A percentile compares a stretch with the other conserved stretches of the same genome.
Conservation (phyloP, 768 basidiomycete species). For the Mycena galopus region DNA sequence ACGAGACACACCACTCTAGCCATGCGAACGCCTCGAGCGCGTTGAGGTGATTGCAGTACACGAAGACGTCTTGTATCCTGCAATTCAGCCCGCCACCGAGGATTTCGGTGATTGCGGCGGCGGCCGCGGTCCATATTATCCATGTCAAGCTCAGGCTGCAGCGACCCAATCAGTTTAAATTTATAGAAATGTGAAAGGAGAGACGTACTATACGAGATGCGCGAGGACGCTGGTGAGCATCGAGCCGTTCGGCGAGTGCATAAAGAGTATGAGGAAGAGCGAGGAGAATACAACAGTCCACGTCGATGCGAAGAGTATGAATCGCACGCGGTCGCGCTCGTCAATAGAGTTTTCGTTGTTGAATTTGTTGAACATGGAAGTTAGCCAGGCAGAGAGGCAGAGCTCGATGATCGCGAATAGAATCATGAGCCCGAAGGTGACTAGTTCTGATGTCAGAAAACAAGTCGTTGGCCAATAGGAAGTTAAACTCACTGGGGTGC, state of each 20-base stretch:
- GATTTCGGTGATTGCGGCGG: constrained; percentile 74
- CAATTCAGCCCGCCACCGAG: constrained; percentile 82
- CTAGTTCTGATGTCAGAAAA: constrained; percentile 42
- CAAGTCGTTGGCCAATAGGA: not conserved
- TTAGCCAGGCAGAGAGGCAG: constrained; percentile 80
- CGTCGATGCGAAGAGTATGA: constrained; percentile 75
- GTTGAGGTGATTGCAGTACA: constrained; percentile 83
- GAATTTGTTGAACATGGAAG: constrained; percentile 68
- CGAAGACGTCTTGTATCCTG: constrained; percentile 59
- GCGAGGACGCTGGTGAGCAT: constrained; percentile 71
- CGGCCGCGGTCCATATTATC: constrained; percentile 84
- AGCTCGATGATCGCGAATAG: constrained; percentile 80
- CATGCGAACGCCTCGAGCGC: constrained; percentile 83
- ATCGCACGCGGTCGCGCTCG: constrained; percentile 74
- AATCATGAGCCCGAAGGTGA: constrained; percentile 67
- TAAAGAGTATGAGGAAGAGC: constrained; percentile 68
- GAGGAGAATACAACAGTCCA: constrained; percentile 76
- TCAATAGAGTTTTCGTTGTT: constrained; percentile 62
- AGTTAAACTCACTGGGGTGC: constrained; percentile 62
- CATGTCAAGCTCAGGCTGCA: constrained; percentile 77
- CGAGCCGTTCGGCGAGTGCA: constrained; percentile 60
- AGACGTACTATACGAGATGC: constrained; percentile 73
- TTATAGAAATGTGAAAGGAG: not conserved
- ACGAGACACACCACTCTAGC: constrained; percentile 72
- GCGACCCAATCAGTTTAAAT: not conserved